Base-by-base conservation (phyloP, 805 yeast species). In the Yarrowia osloensis region DNA sequence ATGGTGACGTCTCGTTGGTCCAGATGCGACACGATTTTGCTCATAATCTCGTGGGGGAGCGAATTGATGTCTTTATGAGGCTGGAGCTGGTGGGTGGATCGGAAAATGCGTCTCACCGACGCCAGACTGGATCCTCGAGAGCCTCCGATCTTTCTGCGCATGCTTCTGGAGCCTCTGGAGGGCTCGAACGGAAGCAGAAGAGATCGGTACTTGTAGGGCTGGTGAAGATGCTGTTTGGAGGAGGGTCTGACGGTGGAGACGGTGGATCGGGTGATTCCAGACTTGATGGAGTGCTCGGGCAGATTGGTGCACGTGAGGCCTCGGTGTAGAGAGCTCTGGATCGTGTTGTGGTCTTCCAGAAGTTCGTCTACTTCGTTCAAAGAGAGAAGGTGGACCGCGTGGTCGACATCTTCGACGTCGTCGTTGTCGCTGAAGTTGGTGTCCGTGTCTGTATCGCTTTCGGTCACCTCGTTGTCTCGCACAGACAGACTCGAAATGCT, bases 1-100 rank as follows among this genome's bases (percentile, higher is more conserved):
- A 74, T 74, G 0, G 85, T 78, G 31, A 82, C 73, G 69, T 85
- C 71, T 65, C 73, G 71, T 69, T 82, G 81, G 39, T 81, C 82
- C 47, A 74, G 50, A 37, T 37, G 67, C 7, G 67, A 44, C 63
- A 73, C 69, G 11, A 75, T 70, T 33, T 59, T 55, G 40, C 71
- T 74, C 19, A 75, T 67, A 19, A 75, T 68, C 69, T 75, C 77
- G 6, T 67, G 57, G 8, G 77, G 77, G 1, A 76, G 66, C 6
- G 26, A 39, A 29, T 26, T 35, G 49, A 67, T 31, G 29, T 35
- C 40, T 7, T 57, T 67, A 11, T 57, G 49, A 2, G 63, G 63
- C 7, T 39, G 40, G 9, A 57, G 66, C 17, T 44, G 52, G 21
- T 61, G 52, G 1, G 54, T 46, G 3, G 66, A 44, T 11, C 66